These are phyloP conservation scores for Metarhizium sp. DNA, from an alignment of 2,329 filamentous ascomycete species.

Conservation along the genomic window DNA sequence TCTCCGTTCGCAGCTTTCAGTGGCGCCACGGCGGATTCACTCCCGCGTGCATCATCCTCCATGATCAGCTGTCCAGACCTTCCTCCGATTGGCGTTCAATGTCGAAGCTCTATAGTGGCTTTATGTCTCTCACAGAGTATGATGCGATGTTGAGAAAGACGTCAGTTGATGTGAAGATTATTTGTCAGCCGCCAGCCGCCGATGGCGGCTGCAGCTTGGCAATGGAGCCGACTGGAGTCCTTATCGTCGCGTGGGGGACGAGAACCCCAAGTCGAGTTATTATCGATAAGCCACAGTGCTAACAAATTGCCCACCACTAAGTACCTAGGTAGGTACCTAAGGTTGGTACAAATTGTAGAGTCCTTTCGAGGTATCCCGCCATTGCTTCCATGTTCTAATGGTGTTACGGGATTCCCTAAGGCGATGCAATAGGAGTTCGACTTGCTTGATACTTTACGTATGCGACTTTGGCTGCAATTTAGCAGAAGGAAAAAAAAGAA, in stretches of 20 bases:
- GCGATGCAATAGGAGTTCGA: background rate
- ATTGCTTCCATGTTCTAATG: background rate
- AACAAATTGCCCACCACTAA: background rate
- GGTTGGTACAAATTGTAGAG: too few species aligned
- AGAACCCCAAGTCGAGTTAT: background rate
- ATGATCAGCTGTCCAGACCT: constrained; percentile 16
- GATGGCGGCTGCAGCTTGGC: background rate
- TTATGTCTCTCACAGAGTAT: background rate
- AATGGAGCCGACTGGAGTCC: too few species aligned
- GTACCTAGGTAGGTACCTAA: too few species aligned
- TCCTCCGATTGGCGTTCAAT: background rate
- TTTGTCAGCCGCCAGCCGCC: background rate
- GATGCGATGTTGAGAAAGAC: background rate
- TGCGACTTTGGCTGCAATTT: background rate
- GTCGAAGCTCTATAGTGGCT: background rate
- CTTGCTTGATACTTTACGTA: background rate
- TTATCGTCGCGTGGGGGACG: too few species aligned
- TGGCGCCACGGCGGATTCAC: constrained; percentile 13
- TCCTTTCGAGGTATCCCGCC: background rate
- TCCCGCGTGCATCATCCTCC: constrained; percentile 27
- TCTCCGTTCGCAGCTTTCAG: constrained; percentile 11
- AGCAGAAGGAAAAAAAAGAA: background rate
- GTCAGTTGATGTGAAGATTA: background rate
- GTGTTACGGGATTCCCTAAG: too few species aligned
- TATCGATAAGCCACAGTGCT: background rate